Evolutionary conservation across 1,139 yeast species (phyloP).

Genomic region (Suzukiozyma palmioleophila): DNA sequence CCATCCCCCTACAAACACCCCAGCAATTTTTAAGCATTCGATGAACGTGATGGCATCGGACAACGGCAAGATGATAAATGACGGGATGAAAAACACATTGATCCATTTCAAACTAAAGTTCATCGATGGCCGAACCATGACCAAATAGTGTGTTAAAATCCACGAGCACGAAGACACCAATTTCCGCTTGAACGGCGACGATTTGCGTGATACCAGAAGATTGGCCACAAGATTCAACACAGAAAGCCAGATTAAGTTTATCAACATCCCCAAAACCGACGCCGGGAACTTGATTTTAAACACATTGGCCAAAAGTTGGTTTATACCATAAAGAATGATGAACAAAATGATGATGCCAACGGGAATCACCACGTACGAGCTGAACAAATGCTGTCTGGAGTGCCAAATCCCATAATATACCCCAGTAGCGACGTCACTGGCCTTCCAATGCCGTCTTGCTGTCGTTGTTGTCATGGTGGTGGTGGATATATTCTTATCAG

Average conservation of each 20-base stretch:
- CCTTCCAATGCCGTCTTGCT: neutral
- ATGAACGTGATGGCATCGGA: constrained; percentile 58
- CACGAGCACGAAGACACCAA: constrained; percentile 26
- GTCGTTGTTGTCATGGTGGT: neutral
- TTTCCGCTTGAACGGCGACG: constrained; percentile 10
- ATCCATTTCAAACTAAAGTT: constrained; percentile 75
- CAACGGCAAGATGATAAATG: constrained; percentile 67
- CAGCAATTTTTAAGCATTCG: constrained; percentile 73
- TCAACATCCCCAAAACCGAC: constrained; percentile 71
- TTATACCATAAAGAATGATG: constrained; percentile 57
- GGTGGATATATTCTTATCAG: neutral
- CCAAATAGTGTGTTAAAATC: constrained; percentile 39
- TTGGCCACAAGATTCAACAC: constrained; percentile 21
- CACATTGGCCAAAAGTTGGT: constrained; percentile 44
- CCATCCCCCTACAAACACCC: constrained; percentile 65
- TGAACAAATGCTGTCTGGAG: constrained; percentile 27
- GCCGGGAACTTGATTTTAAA: constrained; percentile 64
- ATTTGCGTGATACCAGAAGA: constrained; percentile 5
- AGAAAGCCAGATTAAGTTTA: constrained; percentile 50
- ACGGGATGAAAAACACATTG: constrained; percentile 72
- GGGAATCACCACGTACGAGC: constrained; percentile 34
- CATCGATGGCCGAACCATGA: constrained; percentile 56
- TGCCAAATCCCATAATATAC: constrained; percentile 22
- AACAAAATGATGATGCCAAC: constrained; percentile 30
- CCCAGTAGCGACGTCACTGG: constrained; percentile 8